Evolutionary conservation across 139 green algal species (phyloP), one percentile per base, ranked within the genome.

Genomic region (Trebouxia sp.): DNA sequence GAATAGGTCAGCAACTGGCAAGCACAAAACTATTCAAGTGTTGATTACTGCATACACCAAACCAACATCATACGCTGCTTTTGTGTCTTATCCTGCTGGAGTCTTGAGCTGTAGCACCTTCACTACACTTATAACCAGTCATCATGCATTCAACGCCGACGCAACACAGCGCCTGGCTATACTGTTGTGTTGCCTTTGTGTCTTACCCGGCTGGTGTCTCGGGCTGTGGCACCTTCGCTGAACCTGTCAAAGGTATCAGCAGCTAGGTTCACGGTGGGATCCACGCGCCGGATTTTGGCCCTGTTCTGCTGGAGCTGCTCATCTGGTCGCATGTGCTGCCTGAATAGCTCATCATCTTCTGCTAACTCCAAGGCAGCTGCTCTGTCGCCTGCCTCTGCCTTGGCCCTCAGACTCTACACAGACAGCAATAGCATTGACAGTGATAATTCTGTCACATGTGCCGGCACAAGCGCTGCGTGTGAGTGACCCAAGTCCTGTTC

Each of bases 231-330:
- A 17, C 62, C 35, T 28, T 72, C 62, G 10, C 41, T 56, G 39
- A 39, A 79, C 37, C 45, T 42, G 50, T 84, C 80, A 42, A 74
- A 84, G 53, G 17, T 24, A 35, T 90, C 84, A n/a, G 85, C 87
- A 14, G 84, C 80, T 1, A 91, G 50, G 55, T 91, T 91, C 38
- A 91, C 79, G 0, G 87, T 88, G 20, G 87, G 85, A 37, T 91
- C 85, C 9, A 91, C 85, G 2, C 50, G 56, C 5, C 65, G 39
- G 6, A 88, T 53, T 48, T 77, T 77, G 74, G 42, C 42, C n/a
- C 74, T 41, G n/a, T 65, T 42, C 74, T 79, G n/a, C 30, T n/a
- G 30, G 28, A 66, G n/a, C 30, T 32, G 43, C 47, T 79, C 47
- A 28, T 62, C 74, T 42, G 74, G 42, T 35, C 66, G 26, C 74